Evolutionary conservation across 768 basidiomycete species (phyloP).

Genomic region (Boletus vermiculosoides): DNA sequence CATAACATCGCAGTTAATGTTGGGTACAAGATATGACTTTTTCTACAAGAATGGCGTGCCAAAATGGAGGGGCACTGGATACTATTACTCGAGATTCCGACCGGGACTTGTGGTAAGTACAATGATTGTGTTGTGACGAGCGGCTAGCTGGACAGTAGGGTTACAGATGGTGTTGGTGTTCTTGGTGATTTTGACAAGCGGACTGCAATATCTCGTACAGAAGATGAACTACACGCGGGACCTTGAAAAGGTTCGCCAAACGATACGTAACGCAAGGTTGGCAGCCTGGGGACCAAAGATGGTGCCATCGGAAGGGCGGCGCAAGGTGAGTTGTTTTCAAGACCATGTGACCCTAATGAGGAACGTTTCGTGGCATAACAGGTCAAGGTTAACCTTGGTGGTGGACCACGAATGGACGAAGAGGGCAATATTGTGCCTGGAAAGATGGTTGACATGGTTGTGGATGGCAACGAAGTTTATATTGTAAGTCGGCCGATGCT

Average conservation of each 20-base stretch:
- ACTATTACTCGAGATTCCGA: constrained; percentile 94
- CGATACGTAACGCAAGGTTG: constrained; percentile 58
- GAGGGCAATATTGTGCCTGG: constrained; percentile 51
- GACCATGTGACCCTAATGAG: neutral
- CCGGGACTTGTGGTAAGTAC: constrained; percentile 78
- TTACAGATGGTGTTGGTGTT: constrained; percentile 72
- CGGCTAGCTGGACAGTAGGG: constrained; percentile 1
- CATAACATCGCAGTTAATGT: neutral
- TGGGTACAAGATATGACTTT: constrained; percentile 69
- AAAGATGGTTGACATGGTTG: constrained; percentile 74
- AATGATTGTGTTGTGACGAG: neutral
- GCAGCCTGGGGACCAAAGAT: constrained; percentile 84
- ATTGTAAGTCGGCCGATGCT: constrained; percentile 51
- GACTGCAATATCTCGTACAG: constrained; percentile 79
- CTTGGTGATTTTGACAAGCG: constrained; percentile 73
- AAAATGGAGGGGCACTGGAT: constrained; percentile 93
- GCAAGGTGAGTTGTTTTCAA: constrained; percentile 53
- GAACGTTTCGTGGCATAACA: constrained; percentile 28
- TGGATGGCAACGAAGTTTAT: constrained; percentile 73
- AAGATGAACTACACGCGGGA: constrained; percentile 75
- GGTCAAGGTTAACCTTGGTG: constrained; percentile 74
- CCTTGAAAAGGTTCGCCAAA: constrained; percentile 60
- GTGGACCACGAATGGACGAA: constrained; percentile 48
- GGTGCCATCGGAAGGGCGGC: constrained; percentile 56
- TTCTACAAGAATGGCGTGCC: constrained; percentile 99